These are phyloP conservation scores for Trichoderma pleuroti DNA, from an alignment of 2,329 filamentous ascomycete genomes.

Conservation along the genomic window DNA sequence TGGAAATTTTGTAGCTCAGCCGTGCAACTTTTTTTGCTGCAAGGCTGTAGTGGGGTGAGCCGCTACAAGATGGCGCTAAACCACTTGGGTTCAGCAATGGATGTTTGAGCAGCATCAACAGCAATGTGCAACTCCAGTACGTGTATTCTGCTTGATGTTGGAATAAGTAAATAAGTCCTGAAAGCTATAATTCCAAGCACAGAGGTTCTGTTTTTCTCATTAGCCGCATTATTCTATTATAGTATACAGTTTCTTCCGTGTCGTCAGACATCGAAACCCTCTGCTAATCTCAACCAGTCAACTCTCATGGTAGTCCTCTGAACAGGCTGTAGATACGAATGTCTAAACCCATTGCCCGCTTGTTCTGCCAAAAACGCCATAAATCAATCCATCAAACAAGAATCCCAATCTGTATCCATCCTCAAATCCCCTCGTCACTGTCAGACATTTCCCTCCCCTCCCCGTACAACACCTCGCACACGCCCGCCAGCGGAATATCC, in stretches of 20 bases:
- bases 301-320: background rate
- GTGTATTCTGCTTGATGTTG: background rate
- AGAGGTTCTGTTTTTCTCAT: background rate
- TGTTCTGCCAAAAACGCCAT: background rate
- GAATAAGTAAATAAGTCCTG: background rate
- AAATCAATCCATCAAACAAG: background rate
- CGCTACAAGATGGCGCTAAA: background rate
- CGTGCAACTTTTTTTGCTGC: conserved; percentile 22
- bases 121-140: background rate
- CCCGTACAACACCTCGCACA: conserved; percentile 92
- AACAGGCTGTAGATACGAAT: background rate
- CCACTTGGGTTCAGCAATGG: background rate
- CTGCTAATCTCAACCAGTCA: background rate
- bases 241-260: too few relatives aligned
- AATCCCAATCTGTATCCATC: background rate
- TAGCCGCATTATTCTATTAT: background rate
- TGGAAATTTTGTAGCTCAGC: conserved; percentile 23
- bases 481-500: conserved; percentile 91
- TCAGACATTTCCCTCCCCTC: conserved; percentile 40
- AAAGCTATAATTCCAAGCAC: background rate
- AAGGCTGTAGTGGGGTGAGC: conserved; percentile 24
- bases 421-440: conserved; percentile 21
- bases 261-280: too few relatives aligned
- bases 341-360: background rate
- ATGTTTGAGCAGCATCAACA: background rate